Evolutionary conservation across 192 early-diverging fungal genomes (phyloP).

Genomic region (Coemansia sp.): DNA sequence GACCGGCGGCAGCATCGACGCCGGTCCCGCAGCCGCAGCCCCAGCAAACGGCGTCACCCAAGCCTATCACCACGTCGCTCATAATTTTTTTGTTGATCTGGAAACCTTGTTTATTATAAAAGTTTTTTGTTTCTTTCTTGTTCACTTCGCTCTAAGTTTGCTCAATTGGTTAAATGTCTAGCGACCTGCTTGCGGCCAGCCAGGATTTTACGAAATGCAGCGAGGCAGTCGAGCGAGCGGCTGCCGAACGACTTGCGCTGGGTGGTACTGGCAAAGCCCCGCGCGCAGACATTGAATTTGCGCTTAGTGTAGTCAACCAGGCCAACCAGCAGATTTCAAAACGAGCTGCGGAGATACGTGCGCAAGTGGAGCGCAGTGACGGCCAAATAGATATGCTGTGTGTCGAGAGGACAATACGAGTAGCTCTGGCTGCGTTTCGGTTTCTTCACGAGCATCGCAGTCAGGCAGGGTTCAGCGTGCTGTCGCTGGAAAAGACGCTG

Average conservation of each 20-base stretch:
- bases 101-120: too few species aligned
- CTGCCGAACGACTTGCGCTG: slow-evolving; percentile 13
- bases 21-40: background rate
- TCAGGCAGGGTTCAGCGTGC: slow-evolving; percentile 26
- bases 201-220: slow-evolving; percentile 29
- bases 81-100: too few species aligned
- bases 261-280: background rate
- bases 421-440: slow-evolving; percentile 20
- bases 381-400: background rate
- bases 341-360: slow-evolving; percentile 12
- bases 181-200: slow-evolving; percentile 10
- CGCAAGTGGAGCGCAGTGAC: background rate
- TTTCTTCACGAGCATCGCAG: slow-evolving; percentile 20
- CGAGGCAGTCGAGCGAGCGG: slow-evolving; percentile 14
- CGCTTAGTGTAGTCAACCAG: slow-evolving; percentile 36
- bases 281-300: slow-evolving; percentile 35
- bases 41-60: too few species aligned
- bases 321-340: slow-evolving; percentile 38
- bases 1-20: background rate
- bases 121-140: slow-evolving; percentile 1
- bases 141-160: slow-evolving; percentile 2
- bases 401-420: slow-evolving; percentile 22
- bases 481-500: slow-evolving; percentile 45
- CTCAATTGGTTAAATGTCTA: slow-evolving; percentile 18
- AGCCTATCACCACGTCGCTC: too few species aligned